Evolutionary conservation across 495 filamentous ascomycete genomes (phyloP).

Genomic region (Xylaria scruposa): DNA sequence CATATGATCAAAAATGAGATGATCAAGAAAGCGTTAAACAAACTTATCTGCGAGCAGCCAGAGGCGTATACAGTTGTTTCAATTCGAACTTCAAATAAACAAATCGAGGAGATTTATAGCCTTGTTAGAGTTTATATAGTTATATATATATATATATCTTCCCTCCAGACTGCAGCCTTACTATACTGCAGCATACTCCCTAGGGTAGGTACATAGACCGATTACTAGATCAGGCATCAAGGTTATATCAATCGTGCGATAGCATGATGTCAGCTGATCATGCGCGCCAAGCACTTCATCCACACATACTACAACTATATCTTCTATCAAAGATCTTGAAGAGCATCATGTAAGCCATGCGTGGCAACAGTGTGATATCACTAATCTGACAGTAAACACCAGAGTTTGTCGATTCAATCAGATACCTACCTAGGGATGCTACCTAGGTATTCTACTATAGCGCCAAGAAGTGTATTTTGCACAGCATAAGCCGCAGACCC

Average conservation of each 20-base stretch:
- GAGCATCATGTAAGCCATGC: not conserved
- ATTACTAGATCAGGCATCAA: not conserved
- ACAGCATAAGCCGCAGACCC: not conserved
- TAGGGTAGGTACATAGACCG: no score
- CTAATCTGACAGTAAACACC: not conserved
- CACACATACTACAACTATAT: not conserved
- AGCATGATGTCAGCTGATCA: slow-evolving; percentile 6
- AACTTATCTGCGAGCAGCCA: no score
- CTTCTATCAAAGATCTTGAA: not conserved
- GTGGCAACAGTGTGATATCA: not conserved
- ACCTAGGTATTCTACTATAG: not conserved
- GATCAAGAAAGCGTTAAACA: no score
- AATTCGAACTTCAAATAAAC: no score
- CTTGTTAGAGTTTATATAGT: no score
- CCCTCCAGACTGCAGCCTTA: no score
- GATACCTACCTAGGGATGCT: no score
- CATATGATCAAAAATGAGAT: no score
- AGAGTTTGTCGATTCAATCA: not conserved
- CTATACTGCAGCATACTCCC: no score
- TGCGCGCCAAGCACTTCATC: not conserved
- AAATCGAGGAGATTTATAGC: no score
- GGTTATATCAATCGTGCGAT: not conserved
- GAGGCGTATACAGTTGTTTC: no score
- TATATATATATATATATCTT: no score
- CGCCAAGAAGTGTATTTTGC: not conserved